Base-by-base conservation (phyloP, 768 basidiomycete species). In the Suillus alpinus region DNA sequence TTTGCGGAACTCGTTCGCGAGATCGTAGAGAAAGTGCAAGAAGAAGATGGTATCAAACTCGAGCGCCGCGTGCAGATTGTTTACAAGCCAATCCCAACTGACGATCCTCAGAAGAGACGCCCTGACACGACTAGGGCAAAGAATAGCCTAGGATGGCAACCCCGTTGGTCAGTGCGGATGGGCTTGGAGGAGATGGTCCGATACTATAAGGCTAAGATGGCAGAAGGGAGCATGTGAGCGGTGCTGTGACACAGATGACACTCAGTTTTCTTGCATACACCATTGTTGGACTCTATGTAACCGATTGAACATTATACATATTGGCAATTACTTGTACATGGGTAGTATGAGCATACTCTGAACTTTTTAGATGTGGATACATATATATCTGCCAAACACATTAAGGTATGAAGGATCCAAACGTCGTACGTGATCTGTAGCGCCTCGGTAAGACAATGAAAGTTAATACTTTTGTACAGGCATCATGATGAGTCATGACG, bases 141-240 rank as follows among this genome's bases (percentile, higher is more conserved):
- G 76, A 81, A 91, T 68, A 72, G 80, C 32, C 83, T 99, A 46
- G 78, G 81, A 16, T 99, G 97, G 97, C 87, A 96, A 73, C 94
- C 96, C 13, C 81, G 86, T 68, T 99, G 95, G 94, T 89, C 88
- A 34, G 91, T 97, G 53, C 84, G 86, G 64, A 94, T 94, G 87
- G 95, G 95, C 31, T 74, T 98, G 55, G 93, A 94, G 77, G 95
- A 96, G 79, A 96, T 95, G 91, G 89, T 94, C 39, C 78, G 91
- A 61, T 96, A 94, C 75, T 96, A 94, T 80, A 94, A 92, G 75
- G 86, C 88, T 20, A 93, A 89, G 76, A 89, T 94, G 84, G 84
- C 82, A 3, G 92, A 94, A 73, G 92, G 92, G 31, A 89, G 87
- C 69, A 78, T 92, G 41, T 92, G 16, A 81, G 69, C 67, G 13